Evolutionary conservation across 352 stramenopile genomes (phyloP), one percentile per base, ranked within the genome.

Genomic region (Globisporangium echinulatum): DNA sequence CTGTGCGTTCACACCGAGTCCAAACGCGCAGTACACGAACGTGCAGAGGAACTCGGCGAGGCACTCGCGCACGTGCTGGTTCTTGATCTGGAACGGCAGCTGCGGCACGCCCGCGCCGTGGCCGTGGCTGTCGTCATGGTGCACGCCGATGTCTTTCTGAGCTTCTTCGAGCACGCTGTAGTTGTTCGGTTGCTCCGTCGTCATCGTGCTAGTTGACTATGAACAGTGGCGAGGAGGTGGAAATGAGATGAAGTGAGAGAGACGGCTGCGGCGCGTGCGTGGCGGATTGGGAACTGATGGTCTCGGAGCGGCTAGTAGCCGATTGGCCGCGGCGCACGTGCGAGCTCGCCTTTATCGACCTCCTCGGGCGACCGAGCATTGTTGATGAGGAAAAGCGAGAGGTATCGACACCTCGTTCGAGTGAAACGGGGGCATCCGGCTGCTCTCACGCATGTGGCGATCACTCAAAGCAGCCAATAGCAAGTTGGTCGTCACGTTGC

Each of bases 21-120:
- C 66, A 44, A 72, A 72, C 7, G 46, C 54, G 19, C 56, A 51
- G 19, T 70, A 65, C 15, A 78, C 59, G 49, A 81, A 78, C 9
- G 72, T 76, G 6, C 19, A 47, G 36, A 81, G 59, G 49, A 76
- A 75, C 54, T 78, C 72, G 15, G 69, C 60, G 14, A 78, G 47
- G 47, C 72, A 81, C 59, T 81, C 68, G n/a, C 66, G 64, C 36
- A 59, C 48, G 57, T 74, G 67, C 50, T 59, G 49, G 61, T 63
- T 68, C 53, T 61, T 61, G 56, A 70, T 62, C 42, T 53, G 53
- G 55, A 69, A 69, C 50, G 63, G 63, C 51, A 61, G 54, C 6
- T 57, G 38, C 43, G 57, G 63, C 42, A 54, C 47, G 10, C 25
- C 52, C 2, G 56, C 37, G 14, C 19, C 4, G 15, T 61, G 51